Base-by-base conservation (phyloP, 192 early-diverging fungal species). In the Paraglomus occultum region DNA sequence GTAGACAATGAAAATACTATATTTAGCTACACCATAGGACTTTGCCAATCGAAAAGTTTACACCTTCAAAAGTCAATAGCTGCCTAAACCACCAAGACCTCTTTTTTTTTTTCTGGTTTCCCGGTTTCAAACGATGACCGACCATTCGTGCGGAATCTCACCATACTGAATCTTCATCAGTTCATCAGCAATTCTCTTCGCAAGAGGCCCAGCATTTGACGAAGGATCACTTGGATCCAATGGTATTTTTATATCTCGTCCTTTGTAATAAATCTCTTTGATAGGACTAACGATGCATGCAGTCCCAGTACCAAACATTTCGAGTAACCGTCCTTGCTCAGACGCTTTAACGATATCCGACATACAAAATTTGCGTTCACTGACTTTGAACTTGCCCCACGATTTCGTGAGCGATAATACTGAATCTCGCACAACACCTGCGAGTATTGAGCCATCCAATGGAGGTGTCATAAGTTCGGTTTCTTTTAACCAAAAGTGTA, bases 111-210 rank as follows among this genome's bases (percentile, higher is more conserved):
- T 5, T 58, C 14, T 3, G 15, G 14, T 14, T 18, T 12, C 17
- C 22, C 9, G 40, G 47, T 15, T 48, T 49, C 38, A 31, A 43
- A 95, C 84, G 50, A 95, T 85, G 12, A 96, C 91, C 47, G 89
- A 91, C 95, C 95, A 98, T 62, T 86, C 76, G 53, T 80, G 77
- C 50, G 90, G 85, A 64, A 89, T 87, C 63, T 85, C 80, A 66
- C 96, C 96, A 72, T 96, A 96, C 84, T 98, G 96, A 74, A 98
- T 95, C 55, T 87, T 90, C 87, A 92, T 85, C 58, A 98, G 91
- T 6, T 89, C 83, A 40, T 96, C 85, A 71, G 90, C 90, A 74
- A 98, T 81, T 54, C 89, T 83, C 68, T 79, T 86, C 22, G 96
- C 88, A 57, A 94, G 75, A 64, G 91, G 92, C 39, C 96, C 96